These are phyloP conservation scores for Clonostachys chloroleuca DNA, from an alignment of 2,329 filamentous ascomycete genomes.

Conservation along the genomic window DNA sequence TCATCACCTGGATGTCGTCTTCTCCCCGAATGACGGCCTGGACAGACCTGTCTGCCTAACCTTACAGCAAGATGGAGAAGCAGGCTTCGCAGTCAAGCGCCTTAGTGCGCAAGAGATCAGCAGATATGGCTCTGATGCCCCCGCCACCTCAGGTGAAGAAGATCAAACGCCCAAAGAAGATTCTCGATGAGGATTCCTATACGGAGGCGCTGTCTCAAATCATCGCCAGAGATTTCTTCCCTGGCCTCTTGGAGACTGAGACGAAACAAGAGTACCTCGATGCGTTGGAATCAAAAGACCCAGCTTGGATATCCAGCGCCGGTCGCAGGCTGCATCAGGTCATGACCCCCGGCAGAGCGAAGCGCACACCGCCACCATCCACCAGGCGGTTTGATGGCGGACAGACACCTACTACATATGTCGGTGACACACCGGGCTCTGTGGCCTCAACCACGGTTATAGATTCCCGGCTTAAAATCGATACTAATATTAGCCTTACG, in stretches of 20 bases:
- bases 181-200: constrained; percentile 93
- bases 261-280: constrained; percentile 90
- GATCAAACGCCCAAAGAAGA: constrained; percentile 83
- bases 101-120: constrained; percentile 59
- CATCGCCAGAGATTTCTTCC: constrained; percentile 95
- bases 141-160: constrained; percentile 81
- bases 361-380: constrained; percentile 21
- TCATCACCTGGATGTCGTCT: background rate
- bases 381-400: constrained; percentile 18
- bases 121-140: constrained; percentile 73
- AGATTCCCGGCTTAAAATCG: constrained; percentile 44
- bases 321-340: constrained; percentile 67
- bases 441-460: constrained; percentile 31
- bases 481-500: constrained; percentile 76
- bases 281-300: constrained; percentile 81
- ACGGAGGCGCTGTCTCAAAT: constrained; percentile 88
- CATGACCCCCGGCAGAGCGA: constrained; percentile 67
- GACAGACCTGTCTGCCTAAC: background rate
- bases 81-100: constrained; percentile 39
- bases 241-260: constrained; percentile 79
- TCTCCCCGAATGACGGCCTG: background rate
- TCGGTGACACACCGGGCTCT: constrained; percentile 70
- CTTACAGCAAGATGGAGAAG: constrained; percentile 26
- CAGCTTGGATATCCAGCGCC: constrained; percentile 81
- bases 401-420: constrained; percentile 62